Percentiles rank a stretch among this genome's conserved stretches.
Conservation (phyloP, 2,329 filamentous ascomycete species). For the Hypomyces rosellus region DNA sequence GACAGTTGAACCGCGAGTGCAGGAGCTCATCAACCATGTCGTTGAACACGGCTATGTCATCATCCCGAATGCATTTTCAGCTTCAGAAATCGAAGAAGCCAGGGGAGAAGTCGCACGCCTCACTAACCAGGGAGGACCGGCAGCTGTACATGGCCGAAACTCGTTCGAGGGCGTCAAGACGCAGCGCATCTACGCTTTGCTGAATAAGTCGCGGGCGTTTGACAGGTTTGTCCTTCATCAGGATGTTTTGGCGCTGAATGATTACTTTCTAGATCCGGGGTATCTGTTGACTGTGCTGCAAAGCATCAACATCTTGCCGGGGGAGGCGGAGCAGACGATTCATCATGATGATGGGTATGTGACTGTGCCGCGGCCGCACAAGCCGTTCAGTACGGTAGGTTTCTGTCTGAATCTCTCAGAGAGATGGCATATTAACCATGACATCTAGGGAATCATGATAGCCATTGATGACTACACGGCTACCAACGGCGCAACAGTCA, state of each 20-base stretch:
- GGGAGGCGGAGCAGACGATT: slow-evolving; percentile 30
- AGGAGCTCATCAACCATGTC: slow-evolving; percentile 15
- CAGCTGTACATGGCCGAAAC: slow-evolving; percentile 25
- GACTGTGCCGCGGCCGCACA: slow-evolving; percentile 27
- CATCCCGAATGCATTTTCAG: slow-evolving; percentile 25
- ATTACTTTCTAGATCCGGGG: slow-evolving; percentile 32
- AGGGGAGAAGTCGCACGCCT: slow-evolving; percentile 20
- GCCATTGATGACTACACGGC: slow-evolving; percentile 27
- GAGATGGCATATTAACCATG: not conserved
- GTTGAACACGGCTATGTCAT: slow-evolving; percentile 28
- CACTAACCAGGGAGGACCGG: slow-evolving; percentile 18
- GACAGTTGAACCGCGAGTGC: not conserved
- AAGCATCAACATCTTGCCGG: slow-evolving; percentile 33
- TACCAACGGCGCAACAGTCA: slow-evolving; percentile 28
- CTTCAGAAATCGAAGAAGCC: slow-evolving; percentile 23
- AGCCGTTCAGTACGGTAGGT: slow-evolving; percentile 26
- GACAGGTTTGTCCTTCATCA: slow-evolving; percentile 30
- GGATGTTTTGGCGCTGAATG: slow-evolving; percentile 31
- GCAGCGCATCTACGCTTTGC: slow-evolving; percentile 31
- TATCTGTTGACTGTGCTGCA: slow-evolving; percentile 30
- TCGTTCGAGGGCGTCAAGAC: slow-evolving; percentile 32
- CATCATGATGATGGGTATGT: slow-evolving; percentile 28
- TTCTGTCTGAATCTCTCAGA: not conserved
- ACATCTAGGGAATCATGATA: slow-evolving; percentile 21
- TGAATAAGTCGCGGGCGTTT: slow-evolving; percentile 33